Percentiles rank a stretch among this genome's conserved stretches.
Conservation (phyloP, 768 basidiomycete species). For the Lactifluus piperatus region DNA sequence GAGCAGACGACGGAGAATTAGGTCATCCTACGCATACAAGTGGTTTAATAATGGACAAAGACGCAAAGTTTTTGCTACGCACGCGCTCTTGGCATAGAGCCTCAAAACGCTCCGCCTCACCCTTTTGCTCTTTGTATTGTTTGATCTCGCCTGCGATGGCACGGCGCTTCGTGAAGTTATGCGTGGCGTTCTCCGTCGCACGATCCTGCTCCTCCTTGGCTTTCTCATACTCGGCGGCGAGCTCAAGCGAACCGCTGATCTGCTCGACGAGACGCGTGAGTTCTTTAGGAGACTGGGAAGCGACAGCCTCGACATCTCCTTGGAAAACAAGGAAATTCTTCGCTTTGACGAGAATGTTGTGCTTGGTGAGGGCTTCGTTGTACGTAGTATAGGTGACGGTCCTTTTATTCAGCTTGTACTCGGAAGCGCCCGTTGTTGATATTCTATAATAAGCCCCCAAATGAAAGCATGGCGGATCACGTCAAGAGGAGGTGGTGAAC, state of each 20-base stretch:
- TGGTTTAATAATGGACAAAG: background rate
- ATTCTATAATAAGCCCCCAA: constrained; percentile 48
- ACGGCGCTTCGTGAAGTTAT: constrained; percentile 89
- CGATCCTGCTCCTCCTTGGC: constrained; percentile 82
- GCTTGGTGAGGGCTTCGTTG: constrained; percentile 76
- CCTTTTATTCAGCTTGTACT: constrained; percentile 80
- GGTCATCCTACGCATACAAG: constrained; percentile 49
- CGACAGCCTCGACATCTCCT: constrained; percentile 97
- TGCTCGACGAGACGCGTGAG: constrained; percentile 89
- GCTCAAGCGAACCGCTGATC: constrained; percentile 89
- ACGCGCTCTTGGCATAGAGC: constrained; percentile 66
- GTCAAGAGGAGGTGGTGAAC: constrained; percentile 24
- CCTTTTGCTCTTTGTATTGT: constrained; percentile 95
- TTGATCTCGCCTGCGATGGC: constrained; percentile 93
- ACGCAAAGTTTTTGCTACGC: constrained; percentile 23
- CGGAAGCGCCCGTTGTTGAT: constrained; percentile 77
- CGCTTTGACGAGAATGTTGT: constrained; percentile 97
- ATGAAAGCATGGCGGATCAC: background rate
- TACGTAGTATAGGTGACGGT: constrained; percentile 82
- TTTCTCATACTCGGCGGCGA: constrained; percentile 80
- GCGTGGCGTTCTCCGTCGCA: constrained; percentile 89
- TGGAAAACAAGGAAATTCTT: constrained; percentile 99
- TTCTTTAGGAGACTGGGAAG: constrained; percentile 87
- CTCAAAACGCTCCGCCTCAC: constrained; percentile 85
- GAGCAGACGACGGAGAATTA: constrained; percentile 72